Percentiles rank a stretch among this genome's conserved stretches.
These are phyloP conservation scores for Tetracentron sinense DNA, from an alignment of 164 flowering plant genomes.

Conservation along the genomic window DNA sequence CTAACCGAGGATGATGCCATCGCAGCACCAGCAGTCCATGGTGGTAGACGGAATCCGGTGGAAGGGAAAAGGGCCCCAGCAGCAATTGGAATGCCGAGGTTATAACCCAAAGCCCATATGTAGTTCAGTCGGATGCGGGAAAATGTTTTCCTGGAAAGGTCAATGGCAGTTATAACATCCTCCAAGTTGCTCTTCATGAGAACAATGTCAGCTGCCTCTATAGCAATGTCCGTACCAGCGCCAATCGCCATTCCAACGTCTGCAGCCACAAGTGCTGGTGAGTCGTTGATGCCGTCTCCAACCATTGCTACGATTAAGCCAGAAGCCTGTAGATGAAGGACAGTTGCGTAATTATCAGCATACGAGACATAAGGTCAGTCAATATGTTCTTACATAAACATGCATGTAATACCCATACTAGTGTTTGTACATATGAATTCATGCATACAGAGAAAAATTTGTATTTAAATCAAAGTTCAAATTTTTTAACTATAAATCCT, in stretches of 20 bases:
- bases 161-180: conserved; percentile 56
- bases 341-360: no score
- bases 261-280: conserved; percentile 51
- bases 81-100: conserved; percentile 42
- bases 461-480: background rate
- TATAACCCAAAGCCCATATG: conserved; percentile 44
- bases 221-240: conserved; percentile 51
- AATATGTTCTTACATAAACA: no score
- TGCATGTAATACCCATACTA: background rate
- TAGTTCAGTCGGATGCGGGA: conserved; percentile 43
- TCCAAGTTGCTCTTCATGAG: conserved; percentile 52
- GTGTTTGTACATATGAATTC: background rate
- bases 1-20: conserved; percentile 61
- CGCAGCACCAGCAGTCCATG: conserved; percentile 60
- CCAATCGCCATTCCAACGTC: conserved; percentile 56
- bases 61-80: conserved; percentile 48
- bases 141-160: conserved; percentile 49
- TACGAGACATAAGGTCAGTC: no score
- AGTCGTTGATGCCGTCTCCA: conserved; percentile 53
- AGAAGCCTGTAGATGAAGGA: no score
- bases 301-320: conserved; percentile 32
- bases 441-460: background rate
- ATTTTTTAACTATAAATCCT: conserved; percentile 59
- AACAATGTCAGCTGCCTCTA: conserved; percentile 55
- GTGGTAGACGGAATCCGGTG: conserved; percentile 42